Base-by-base conservation (phyloP, 352 stramenopile species). In the Globisporangium camurandrum region DNA sequence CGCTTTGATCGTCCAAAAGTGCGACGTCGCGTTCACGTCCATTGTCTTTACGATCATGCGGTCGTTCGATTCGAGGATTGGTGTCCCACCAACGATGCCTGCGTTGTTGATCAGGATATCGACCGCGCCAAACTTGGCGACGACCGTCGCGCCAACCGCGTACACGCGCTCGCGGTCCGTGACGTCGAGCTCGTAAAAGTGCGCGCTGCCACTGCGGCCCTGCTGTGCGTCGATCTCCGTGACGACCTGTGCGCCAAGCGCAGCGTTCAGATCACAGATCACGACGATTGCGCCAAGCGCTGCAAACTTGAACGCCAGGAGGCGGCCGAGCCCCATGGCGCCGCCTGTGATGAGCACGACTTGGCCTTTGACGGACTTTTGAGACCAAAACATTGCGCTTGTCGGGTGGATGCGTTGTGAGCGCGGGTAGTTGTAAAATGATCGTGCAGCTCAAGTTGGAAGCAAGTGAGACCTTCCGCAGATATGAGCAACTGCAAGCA, bases 51-150 rank as follows among this genome's bases (percentile, higher is more conserved):
- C 28, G 17, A 75, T 61, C 41, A 75, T 55, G 20, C 30, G n/a
- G 45, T 66, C 62, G 19, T 45, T 69, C n/a, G 45, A 52, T 40
- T 75, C 64, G 27, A 81, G 53, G n/a, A 81, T 52, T 17, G 61
- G 57, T n/a, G 61, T 69, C 41, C 66, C 69, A 22, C 52, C 42
- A 9, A 81, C 69, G 41, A 81, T 81, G 30, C 69, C 69, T 19
- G 69, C 68, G 45, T 79, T 79, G 55, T 79, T 79, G 40, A 79
- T 57, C 1, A 79, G 54, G 22, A 79, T 70, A 22, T 79, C 69
- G 9, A 79, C 69, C 2, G 51, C 56, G 1, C 62, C 56, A 20
- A 70, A 49, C 47, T 66, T 46, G 7, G 49, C 40, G 26, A 65
- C 50, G 20, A 71, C 49, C 9, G 24, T 11, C 23, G 56, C 34